Conservation (phyloP, 2,329 filamentous ascomycete species). For the Ophiostoma populinum region DNA sequence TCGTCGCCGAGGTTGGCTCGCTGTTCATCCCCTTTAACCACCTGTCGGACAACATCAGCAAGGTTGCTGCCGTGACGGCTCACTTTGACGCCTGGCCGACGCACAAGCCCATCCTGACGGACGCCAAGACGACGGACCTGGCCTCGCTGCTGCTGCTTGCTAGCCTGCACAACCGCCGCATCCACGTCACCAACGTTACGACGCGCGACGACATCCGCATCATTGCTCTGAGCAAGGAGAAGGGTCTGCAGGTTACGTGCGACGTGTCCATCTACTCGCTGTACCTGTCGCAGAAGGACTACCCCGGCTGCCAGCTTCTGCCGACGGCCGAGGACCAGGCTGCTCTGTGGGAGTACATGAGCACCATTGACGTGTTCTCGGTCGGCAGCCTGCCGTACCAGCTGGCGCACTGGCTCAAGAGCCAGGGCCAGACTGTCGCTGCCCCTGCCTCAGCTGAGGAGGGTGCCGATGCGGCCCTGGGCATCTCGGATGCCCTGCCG, state of each 20-base stretch:
- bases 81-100: slow-evolving; percentile 65
- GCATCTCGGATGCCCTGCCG: slow-evolving; percentile 57
- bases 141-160: slow-evolving; percentile 61
- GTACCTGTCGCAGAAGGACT: slow-evolving; percentile 56
- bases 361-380: slow-evolving; percentile 62
- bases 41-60: slow-evolving; percentile 67
- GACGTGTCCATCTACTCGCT: slow-evolving; percentile 68
- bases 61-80: slow-evolving; percentile 60
- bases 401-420: slow-evolving; percentile 38
- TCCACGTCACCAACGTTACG: slow-evolving; percentile 68
- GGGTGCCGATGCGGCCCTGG: slow-evolving; percentile 34
- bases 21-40: slow-evolving; percentile 74
- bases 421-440: not conserved
- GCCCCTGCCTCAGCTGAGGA: slow-evolving; percentile 16
- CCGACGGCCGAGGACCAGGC: slow-evolving; percentile 52
- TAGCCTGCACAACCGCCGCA: slow-evolving; percentile 59
- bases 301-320: slow-evolving; percentile 46
- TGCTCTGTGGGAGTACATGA: slow-evolving; percentile 57
- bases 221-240: slow-evolving; percentile 62
- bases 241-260: slow-evolving; percentile 68
- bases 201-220: slow-evolving; percentile 64
- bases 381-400: slow-evolving; percentile 66
- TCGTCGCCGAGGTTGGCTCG: slow-evolving; percentile 58
- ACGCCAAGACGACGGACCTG: slow-evolving; percentile 59
- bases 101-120: slow-evolving; percentile 65